Evolutionary conservation across 805 yeast genomes (phyloP).

Genomic region (Pichia nanzhaoensis): DNA sequence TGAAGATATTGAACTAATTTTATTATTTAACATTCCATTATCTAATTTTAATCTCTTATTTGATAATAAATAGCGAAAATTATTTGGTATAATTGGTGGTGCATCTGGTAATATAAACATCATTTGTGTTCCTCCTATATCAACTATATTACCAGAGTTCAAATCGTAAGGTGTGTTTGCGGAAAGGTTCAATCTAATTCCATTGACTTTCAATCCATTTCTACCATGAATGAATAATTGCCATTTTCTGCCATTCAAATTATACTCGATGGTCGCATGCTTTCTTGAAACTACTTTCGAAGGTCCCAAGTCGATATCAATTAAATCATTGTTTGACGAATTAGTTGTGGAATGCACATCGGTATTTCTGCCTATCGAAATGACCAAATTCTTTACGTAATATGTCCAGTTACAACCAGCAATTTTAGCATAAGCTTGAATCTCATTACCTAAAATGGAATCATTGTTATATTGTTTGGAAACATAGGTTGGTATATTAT

Average conservation of each 20-base stretch:
- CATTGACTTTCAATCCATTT: slow-evolving; percentile 90
- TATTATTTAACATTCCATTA: background rate
- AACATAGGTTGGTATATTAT: slow-evolving; percentile 57
- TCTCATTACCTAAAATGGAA: slow-evolving; percentile 60
- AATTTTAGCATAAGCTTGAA: slow-evolving; percentile 96
- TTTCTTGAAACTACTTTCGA: slow-evolving; percentile 92
- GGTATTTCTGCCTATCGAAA: slow-evolving; percentile 85
- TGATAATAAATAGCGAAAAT: slow-evolving; percentile 35
- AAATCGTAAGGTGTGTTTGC: slow-evolving; percentile 44
- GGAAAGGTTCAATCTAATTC: slow-evolving; percentile 39
- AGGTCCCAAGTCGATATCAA: slow-evolving; percentile 91
- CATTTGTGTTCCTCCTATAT: slow-evolving; percentile 97
- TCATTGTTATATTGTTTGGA: slow-evolving; percentile 69
- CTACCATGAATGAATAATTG: slow-evolving; percentile 78
- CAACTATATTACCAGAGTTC: slow-evolving; percentile 83
- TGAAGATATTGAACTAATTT: background rate
- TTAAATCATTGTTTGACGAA: slow-evolving; percentile 21
- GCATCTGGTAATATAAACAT: slow-evolving; percentile 96
- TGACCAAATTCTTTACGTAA: slow-evolving; percentile 71
- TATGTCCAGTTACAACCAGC: slow-evolving; percentile 93
- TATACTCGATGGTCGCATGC: slow-evolving; percentile 81
- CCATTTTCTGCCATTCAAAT: slow-evolving; percentile 73
- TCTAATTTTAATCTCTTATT: slow-evolving; percentile 16
- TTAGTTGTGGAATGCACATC: slow-evolving; percentile 19
- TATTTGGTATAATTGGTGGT: slow-evolving; percentile 57